These are phyloP conservation scores for Penicillium roqueforti DNA, from an alignment of 495 filamentous ascomycete genomes.

Conservation along the genomic window DNA sequence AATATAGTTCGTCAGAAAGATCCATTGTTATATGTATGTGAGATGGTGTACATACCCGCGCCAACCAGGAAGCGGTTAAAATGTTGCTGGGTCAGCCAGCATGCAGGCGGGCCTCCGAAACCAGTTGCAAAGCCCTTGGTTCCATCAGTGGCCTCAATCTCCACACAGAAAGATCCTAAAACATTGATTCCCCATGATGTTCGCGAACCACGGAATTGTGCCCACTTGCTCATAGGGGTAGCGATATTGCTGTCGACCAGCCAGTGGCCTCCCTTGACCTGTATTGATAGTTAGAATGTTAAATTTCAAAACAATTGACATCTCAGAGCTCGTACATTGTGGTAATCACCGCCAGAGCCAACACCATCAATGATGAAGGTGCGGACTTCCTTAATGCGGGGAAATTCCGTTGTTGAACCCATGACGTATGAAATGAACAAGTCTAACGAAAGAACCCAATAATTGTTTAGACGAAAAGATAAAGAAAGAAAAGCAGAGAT, in stretches of 20 bases:
- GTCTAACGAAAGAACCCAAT: background rate
- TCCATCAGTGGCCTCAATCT: conserved; percentile 83
- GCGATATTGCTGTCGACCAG: conserved; percentile 86
- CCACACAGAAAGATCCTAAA: conserved; percentile 87
- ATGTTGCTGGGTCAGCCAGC: conserved; percentile 88
- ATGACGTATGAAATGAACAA: conserved; percentile 22
- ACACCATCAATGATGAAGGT: conserved; percentile 83
- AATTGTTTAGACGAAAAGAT: background rate
- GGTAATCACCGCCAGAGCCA: conserved; percentile 87
- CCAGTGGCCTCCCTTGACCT: conserved; percentile 84
- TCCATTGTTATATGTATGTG: background rate
- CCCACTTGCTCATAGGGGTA: conserved; percentile 85
- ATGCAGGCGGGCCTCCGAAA: conserved; percentile 88
- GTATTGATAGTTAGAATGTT: conserved; percentile 5
- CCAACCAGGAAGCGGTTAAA: conserved; percentile 88
- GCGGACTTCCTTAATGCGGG: conserved; percentile 69
- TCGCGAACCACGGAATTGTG: conserved; percentile 77
- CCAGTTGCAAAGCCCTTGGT: conserved; percentile 90
- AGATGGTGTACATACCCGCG: conserved; percentile 44
- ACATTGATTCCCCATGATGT: conserved; percentile 97
- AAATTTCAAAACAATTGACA: background rate
- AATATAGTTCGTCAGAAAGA: background rate
- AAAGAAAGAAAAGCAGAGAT: conserved; percentile 3
- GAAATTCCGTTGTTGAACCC: conserved; percentile 36
- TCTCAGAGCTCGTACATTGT: conserved; percentile 59